These are phyloP conservation scores for Tricholoma bakamatsutake DNA, from an alignment of 768 basidiomycete genomes.

Conservation along the genomic window DNA sequence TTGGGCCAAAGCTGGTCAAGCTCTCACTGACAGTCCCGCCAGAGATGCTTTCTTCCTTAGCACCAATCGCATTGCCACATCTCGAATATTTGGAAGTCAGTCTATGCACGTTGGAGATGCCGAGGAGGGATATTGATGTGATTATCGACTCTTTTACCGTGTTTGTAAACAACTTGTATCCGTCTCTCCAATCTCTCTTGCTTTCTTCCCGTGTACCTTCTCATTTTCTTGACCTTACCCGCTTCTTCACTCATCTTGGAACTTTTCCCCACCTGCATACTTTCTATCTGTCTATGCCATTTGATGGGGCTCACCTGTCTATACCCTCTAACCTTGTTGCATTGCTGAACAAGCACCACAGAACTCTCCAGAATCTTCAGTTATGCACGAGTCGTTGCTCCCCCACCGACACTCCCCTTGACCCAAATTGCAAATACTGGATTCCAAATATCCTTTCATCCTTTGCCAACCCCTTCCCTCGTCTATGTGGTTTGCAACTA, in stretches of 20 bases:
- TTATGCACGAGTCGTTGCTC: slow-evolving; percentile 28
- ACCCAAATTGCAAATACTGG: slow-evolving; percentile 32
- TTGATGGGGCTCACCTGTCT: slow-evolving; percentile 36
- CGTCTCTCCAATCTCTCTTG: slow-evolving; percentile 31
- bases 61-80: slow-evolving; percentile 26
- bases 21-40: slow-evolving; percentile 36
- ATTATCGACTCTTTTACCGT: slow-evolving; percentile 36
- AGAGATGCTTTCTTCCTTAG: slow-evolving; percentile 27
- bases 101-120: slow-evolving; percentile 27
- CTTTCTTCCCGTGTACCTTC: slow-evolving; percentile 31
- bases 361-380: slow-evolving; percentile 29
- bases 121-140: slow-evolving; percentile 24
- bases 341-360: slow-evolving; percentile 31
- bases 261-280: slow-evolving; percentile 33
- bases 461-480: slow-evolving; percentile 22
- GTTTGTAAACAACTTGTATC: slow-evolving; percentile 37
- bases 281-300: slow-evolving; percentile 38
- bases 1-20: slow-evolving; percentile 25
- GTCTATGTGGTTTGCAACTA: slow-evolving; percentile 26
- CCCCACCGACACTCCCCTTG: slow-evolving; percentile 12
- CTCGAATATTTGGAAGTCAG: slow-evolving; percentile 31
- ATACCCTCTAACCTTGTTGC: slow-evolving; percentile 24
- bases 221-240: slow-evolving; percentile 32
- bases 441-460: slow-evolving; percentile 33
- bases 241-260: slow-evolving; percentile 31